phyloP scores from a whole-genome alignment of 2,329 filamentous ascomycete genomes.

The Magnaporthiopsis incrustans region DNA sequence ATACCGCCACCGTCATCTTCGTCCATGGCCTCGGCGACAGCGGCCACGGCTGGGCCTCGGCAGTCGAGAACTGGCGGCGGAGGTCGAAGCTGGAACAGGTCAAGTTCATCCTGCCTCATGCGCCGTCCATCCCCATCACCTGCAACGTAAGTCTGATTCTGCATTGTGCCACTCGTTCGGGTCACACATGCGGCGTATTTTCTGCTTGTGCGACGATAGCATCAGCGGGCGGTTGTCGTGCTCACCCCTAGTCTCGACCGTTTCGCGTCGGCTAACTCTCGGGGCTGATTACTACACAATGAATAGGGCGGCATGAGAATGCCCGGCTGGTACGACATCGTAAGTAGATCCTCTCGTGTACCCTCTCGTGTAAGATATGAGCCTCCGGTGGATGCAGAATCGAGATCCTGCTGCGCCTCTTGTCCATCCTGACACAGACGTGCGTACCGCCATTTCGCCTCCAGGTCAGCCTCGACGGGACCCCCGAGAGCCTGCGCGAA shows the following conservation, averaged over 20 bases:
- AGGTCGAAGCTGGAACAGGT: conserved; percentile 78
- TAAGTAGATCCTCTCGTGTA: conserved; percentile 25
- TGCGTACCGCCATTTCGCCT: not conserved
- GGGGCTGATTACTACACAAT: conserved; percentile 2
- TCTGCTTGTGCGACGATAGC: too few species aligned
- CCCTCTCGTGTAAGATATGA: not conserved
- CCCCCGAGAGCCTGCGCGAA: conserved; percentile 19
- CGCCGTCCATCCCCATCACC: conserved; percentile 80
- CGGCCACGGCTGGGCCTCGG: conserved; percentile 68
- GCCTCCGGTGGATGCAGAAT: not conserved
- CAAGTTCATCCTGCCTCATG: conserved; percentile 90
- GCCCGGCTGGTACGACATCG: conserved; percentile 85
- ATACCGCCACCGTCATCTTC: conserved; percentile 94
- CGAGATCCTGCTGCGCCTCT: not conserved
- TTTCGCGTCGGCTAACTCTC: not conserved
- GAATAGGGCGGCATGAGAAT: conserved; percentile 34
- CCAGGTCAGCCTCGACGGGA: conserved; percentile 17
- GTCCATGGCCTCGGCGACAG: conserved; percentile 86
- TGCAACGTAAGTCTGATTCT: conserved; percentile 38
- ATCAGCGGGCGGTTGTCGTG: not conserved
- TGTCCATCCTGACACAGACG: not conserved
- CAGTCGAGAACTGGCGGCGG: conserved; percentile 81
- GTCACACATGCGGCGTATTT: too few species aligned
- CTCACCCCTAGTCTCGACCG: not conserved
- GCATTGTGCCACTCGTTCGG: too few species aligned